Evolutionary conservation across 306 rosid genomes (phyloP).

Genomic region (Malus orientalis): DNA sequence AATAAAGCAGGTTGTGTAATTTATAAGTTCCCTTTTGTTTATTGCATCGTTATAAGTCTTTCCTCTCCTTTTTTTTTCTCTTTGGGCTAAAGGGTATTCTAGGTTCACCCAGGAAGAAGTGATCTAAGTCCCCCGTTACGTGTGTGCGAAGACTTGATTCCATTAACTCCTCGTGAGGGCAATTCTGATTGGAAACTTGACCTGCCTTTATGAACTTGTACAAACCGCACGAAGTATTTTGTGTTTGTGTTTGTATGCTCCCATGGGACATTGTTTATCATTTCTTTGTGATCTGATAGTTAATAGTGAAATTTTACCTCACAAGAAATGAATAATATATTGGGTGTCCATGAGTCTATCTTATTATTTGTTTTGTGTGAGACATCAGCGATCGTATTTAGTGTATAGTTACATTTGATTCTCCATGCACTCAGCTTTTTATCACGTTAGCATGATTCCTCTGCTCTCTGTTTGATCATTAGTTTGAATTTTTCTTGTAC

Average conservation of each 20-base stretch:
- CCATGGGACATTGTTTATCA: background rate
- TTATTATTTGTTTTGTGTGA: background rate
- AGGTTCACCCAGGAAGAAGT: too few species aligned
- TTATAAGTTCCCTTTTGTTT: too few species aligned
- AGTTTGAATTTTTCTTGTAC: conserved; percentile 14
- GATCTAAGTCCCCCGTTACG: too few species aligned
- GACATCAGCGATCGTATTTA: background rate
- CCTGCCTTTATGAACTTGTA: background rate
- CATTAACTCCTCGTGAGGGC: background rate
- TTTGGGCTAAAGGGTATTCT: too few species aligned
- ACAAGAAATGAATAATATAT: background rate
- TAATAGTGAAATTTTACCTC: background rate
- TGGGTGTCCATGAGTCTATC: background rate
- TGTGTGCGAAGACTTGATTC: too few species aligned
- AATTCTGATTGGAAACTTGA: background rate
- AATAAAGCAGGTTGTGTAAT: too few species aligned
- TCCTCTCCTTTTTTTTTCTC: too few species aligned
- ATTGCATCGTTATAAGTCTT: too few species aligned
- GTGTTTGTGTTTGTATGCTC: background rate
- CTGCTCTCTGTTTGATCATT: conserved; percentile 9
- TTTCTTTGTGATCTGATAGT: background rate
- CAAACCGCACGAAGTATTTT: background rate
- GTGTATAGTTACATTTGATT: background rate
- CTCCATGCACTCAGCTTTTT: background rate
- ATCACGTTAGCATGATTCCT: background rate